Evolutionary conservation across 768 basidiomycete genomes (phyloP).

Genomic region (Suillus spraguei): DNA sequence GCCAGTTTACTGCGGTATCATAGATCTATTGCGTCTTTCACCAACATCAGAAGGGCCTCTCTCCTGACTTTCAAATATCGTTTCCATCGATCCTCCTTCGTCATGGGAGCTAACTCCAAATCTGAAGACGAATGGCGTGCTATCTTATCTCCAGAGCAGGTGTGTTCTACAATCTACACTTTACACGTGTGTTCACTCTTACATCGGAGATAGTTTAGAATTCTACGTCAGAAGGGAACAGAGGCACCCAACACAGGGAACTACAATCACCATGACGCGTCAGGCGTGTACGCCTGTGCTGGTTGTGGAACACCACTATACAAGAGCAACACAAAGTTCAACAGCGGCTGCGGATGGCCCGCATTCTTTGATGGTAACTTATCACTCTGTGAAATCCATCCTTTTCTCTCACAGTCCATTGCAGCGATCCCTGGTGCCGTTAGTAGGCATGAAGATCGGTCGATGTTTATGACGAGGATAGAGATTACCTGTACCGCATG

Average conservation of each 20-base stretch:
- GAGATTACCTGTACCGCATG: slow-evolving; percentile 92
- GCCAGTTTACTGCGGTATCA: background rate
- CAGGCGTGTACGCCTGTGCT: slow-evolving; percentile 78
- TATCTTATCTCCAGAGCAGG: slow-evolving; percentile 80
- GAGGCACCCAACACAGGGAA: slow-evolving; percentile 77
- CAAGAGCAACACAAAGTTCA: slow-evolving; percentile 88
- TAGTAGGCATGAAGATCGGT: slow-evolving; percentile 49
- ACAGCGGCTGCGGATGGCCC: slow-evolving; percentile 97
- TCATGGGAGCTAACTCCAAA: slow-evolving; percentile 38
- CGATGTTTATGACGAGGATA: slow-evolving; percentile 67
- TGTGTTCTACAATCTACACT: slow-evolving; percentile 33
- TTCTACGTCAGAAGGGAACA: slow-evolving; percentile 87
- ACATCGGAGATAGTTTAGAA: slow-evolving; percentile 61
- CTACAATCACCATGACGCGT: slow-evolving; percentile 67
- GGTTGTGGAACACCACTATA: slow-evolving; percentile 85
- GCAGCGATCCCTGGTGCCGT: slow-evolving; percentile 91
- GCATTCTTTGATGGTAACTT: slow-evolving; percentile 87
- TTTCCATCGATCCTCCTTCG: slow-evolving; percentile 4
- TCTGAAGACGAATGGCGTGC: slow-evolving; percentile 85
- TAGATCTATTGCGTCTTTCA: background rate
- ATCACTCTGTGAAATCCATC: background rate
- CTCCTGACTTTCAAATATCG: slow-evolving; percentile 1
- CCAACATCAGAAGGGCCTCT: background rate
- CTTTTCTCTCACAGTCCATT: slow-evolving; percentile 7
- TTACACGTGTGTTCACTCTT: background rate